Base-by-base conservation (phyloP, 179 eudicot genomes). In the Silene noctiflora region DNA sequence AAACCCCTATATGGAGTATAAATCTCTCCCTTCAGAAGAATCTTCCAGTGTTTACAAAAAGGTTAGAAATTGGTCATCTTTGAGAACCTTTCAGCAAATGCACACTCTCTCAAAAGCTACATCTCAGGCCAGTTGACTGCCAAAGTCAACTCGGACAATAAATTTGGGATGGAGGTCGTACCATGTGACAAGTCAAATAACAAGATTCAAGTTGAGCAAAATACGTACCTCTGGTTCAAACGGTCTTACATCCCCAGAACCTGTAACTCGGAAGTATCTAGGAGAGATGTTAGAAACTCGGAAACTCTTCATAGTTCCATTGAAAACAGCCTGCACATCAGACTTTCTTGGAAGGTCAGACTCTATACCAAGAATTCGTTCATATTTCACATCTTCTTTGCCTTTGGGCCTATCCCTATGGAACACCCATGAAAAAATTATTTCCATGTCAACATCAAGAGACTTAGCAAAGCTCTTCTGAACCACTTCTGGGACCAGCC, bases 211-310 rank as follows among this genome's bases (percentile, higher is more conserved):
- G 68, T 65, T 71, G 29, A 55, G 64, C 33, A 79, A 71, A 51
- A 21, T 68, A 25, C 83, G 75, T 83, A 94, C 98, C 98, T 83
- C 89, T 51, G 84, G 82, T 42, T 94, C 98, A 75, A 94, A 86
- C 24, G 94, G 87, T 67, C 98, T 88, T 67, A 90, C 96, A 62
- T 94, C 98, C 74, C 96, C 98, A 59, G 98, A 92, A 75, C 98
- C 97, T 69, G 98, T 94, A 61, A 94, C 97, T 74, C 98, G 86
- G 75, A 94, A 88, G 78, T 84, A 86, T 81, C 96, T 88, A 27
- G 97, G 85, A 76, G 85, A 92, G 76, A 89, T 81, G 74, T 87
- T 87, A 65, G 80, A 39, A 29, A 91, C 82, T 81, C 91, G 86
- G 74, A 94, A 92, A 86, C 93, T 92, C 58, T 85, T 79, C 72